Conservation (phyloP, 176 grass and related monocot species). For the Microstegium vimineum region DNA sequence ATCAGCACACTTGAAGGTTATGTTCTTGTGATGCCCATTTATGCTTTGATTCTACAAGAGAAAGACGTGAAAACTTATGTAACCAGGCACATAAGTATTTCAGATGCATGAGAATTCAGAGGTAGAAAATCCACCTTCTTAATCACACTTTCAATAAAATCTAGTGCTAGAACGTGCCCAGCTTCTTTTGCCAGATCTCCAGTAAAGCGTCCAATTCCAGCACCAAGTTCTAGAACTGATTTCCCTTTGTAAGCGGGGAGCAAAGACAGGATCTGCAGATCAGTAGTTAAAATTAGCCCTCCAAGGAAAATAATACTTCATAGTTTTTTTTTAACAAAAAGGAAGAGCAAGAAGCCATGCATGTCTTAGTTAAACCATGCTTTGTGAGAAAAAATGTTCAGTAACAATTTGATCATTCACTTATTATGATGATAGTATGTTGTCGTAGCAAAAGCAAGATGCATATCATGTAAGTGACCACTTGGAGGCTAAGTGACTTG, state of each 20-base stretch:
- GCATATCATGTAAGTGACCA: not conserved
- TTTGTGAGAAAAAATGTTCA: not conserved
- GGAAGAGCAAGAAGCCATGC: not conserved
- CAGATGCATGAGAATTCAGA: not conserved
- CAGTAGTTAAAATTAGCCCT: not conserved
- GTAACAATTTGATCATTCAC: not conserved
- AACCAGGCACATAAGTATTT: not conserved
- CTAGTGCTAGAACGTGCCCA: slow-evolving; percentile 75
- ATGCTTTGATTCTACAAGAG: slow-evolving; percentile 71
- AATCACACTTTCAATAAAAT: slow-evolving; percentile 98
- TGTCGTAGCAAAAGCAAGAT: not conserved
- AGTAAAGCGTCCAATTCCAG: slow-evolving; percentile 93
- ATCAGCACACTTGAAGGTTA: slow-evolving; percentile 84
- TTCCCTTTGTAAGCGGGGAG: slow-evolving; percentile 81
- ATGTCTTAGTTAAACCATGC: not conserved
- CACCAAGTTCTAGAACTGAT: slow-evolving; percentile 82
- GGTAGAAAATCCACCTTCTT: slow-evolving; percentile 62
- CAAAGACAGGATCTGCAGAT: slow-evolving; percentile 69
- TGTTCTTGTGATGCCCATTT: slow-evolving; percentile 82
- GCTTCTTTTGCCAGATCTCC: slow-evolving; percentile 89
- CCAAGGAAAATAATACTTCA: not conserved
- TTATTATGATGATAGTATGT: not conserved
- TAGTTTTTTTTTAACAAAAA: no score
- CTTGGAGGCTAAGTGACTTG: not conserved
- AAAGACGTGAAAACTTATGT: not conserved